A percentile compares a stretch with the other conserved stretches of the same genome.
phyloP scores from a whole-genome alignment of 2,329 filamentous ascomycete genomes.

The Ceratocystis albifundus region DNA sequence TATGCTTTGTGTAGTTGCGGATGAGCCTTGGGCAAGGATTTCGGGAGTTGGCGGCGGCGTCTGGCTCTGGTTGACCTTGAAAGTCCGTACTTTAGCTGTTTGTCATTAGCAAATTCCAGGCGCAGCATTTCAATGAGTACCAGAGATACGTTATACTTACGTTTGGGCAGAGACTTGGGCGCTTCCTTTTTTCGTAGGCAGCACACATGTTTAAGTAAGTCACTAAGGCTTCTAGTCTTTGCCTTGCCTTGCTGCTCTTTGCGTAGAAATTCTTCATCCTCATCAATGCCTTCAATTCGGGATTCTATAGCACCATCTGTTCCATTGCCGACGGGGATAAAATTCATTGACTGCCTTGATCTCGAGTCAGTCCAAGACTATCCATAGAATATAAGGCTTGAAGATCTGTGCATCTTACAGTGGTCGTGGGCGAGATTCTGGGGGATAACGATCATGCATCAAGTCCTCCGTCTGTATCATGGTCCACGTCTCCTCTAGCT shows the following conservation, averaged over 20 bases:
- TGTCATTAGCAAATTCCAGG: not conserved
- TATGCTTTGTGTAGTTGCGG: slow-evolving; percentile 10
- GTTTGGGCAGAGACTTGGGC: slow-evolving; percentile 9
- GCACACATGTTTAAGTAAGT: slow-evolving; percentile 17
- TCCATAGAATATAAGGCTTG: not conserved
- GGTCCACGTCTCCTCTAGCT: slow-evolving; percentile 23
- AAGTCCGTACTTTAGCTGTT: slow-evolving; percentile 19
- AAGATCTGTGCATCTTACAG: slow-evolving; percentile 16
- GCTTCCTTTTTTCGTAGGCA: slow-evolving; percentile 17
- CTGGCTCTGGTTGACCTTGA: slow-evolving; percentile 19
- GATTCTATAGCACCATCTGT: slow-evolving; percentile 15
- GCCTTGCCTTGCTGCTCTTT: slow-evolving; percentile 1
- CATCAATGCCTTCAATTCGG: slow-evolving; percentile 19
- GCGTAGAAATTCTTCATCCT: slow-evolving; percentile 19
- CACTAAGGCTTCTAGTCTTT: slow-evolving; percentile 5
- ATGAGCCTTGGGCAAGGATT: slow-evolving; percentile 16
- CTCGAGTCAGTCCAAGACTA: not conserved
- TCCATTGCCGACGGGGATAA: slow-evolving; percentile 16
- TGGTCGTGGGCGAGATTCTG: slow-evolving; percentile 21
- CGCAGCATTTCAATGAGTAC: not conserved
- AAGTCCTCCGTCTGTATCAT: slow-evolving; percentile 23
- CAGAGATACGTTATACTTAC: not conserved
- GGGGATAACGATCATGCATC: slow-evolving; percentile 22
- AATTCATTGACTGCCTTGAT: slow-evolving; percentile 16
- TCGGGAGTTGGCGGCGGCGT: slow-evolving; percentile 10